These are phyloP conservation scores for Ophiocordyceps camponoti-floridani DNA, from an alignment of 2,329 filamentous ascomycete genomes.

Conservation along the genomic window DNA sequence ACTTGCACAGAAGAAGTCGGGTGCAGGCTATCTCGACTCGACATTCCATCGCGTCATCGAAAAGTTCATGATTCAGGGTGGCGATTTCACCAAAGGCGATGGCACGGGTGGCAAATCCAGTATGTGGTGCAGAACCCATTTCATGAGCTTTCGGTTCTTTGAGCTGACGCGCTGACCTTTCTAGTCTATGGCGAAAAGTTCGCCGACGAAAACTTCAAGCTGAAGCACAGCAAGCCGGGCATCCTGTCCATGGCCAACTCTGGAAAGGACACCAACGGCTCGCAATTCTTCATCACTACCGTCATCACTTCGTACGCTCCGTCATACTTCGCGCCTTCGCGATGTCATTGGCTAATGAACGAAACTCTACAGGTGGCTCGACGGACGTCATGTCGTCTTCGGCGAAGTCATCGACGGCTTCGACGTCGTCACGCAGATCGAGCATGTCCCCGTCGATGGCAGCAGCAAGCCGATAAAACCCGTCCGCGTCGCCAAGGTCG, in stretches of 20 bases:
- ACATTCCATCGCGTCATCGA: slow-evolving; percentile 84
- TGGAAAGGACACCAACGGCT: slow-evolving; percentile 73
- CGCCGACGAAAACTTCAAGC: slow-evolving; percentile 85
- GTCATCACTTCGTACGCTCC: slow-evolving; percentile 51
- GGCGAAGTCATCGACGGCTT: slow-evolving; percentile 78
- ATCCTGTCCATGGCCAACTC: slow-evolving; percentile 75
- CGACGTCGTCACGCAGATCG: slow-evolving; percentile 63
- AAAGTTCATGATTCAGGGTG: slow-evolving; percentile 82
- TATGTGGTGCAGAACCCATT: slow-evolving; percentile 20
- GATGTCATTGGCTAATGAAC: neutral
- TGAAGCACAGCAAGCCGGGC: slow-evolving; percentile 77
- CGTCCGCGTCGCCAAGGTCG: slow-evolving; percentile 68
- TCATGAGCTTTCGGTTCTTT: neutral
- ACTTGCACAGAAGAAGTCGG: slow-evolving; percentile 72
- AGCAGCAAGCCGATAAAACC: slow-evolving; percentile 49
- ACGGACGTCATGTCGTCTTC: slow-evolving; percentile 74
- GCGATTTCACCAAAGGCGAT: slow-evolving; percentile 71
- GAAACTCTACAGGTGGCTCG: slow-evolving; percentile 46
- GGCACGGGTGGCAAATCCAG: slow-evolving; percentile 75
- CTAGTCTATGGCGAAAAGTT: slow-evolving; percentile 70
- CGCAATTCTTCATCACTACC: slow-evolving; percentile 84
- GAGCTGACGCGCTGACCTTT: neutral
- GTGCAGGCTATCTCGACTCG: slow-evolving; percentile 66
- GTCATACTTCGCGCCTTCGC: neutral
- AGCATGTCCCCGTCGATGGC: slow-evolving; percentile 46